Percentiles rank a stretch among this genome's conserved stretches.
phyloP scores from a whole-genome alignment of 148 eudicot species.

The Rhododendron ferrugineum region DNA sequence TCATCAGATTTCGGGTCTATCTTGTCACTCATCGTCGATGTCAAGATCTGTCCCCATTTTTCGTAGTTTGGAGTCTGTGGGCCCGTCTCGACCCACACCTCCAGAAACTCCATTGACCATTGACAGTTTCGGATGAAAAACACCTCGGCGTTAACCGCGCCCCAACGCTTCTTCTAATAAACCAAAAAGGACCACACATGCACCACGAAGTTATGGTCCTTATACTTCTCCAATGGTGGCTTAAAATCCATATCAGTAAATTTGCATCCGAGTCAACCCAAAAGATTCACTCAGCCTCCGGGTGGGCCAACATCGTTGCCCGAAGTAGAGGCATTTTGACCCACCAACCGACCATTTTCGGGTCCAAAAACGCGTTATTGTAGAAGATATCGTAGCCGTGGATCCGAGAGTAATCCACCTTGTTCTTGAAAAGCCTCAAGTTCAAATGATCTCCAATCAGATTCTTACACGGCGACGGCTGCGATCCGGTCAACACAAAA shows the following conservation, averaged over 20 bases:
- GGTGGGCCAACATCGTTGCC: slow-evolving; percentile 54
- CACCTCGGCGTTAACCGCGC: slow-evolving; percentile 17
- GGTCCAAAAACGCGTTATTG: slow-evolving; percentile 31
- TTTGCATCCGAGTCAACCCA: slow-evolving; percentile 77
- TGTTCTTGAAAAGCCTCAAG: slow-evolving; percentile 28
- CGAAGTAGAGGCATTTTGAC: slow-evolving; percentile 47
- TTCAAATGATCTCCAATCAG: slow-evolving; percentile 28
- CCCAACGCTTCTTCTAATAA: slow-evolving; percentile 33
- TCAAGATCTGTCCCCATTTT: slow-evolving; percentile 47
- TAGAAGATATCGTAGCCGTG: slow-evolving; percentile 38
- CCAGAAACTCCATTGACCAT: slow-evolving; percentile 72
- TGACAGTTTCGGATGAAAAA: neutral
- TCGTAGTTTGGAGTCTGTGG: slow-evolving; percentile 50
- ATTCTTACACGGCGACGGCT: slow-evolving; percentile 22
- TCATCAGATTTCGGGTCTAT: neutral
- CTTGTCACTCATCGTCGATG: slow-evolving; percentile 10
- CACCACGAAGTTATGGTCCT: slow-evolving; percentile 40
- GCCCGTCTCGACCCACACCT: slow-evolving; percentile 57
- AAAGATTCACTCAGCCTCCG: slow-evolving; percentile 79
- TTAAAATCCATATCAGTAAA: slow-evolving; percentile 67
- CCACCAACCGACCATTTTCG: slow-evolving; percentile 47
- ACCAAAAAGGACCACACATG: slow-evolving; percentile 5
- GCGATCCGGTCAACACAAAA: slow-evolving; percentile 24
- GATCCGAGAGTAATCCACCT: slow-evolving; percentile 37
- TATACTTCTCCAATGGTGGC: slow-evolving; percentile 39